Evolutionary conservation across 140 eudicot genomes (phyloP), one percentile per base, ranked within the genome.

Genomic region (Oenanthe javanica): DNA sequence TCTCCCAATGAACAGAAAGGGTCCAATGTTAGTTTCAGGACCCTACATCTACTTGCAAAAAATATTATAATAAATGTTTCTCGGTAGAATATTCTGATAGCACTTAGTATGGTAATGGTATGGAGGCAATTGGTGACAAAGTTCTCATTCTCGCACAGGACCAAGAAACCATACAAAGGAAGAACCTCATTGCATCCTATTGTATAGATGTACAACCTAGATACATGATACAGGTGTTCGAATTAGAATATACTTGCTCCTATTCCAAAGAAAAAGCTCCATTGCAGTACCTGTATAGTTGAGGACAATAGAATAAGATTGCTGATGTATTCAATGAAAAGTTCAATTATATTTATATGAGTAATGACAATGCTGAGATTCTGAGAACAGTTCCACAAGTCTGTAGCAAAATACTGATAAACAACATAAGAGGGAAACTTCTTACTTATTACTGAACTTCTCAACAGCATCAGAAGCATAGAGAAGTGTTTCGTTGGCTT

Each of bases 381-480:
- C 21, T 27, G 42, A 36, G 13, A 69, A 69, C 9, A 31, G 5
- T 13, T 63, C 16, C 70, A 63, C 1, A 4, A 63, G 40, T 23
- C 40, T 1, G 10, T 27, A 4, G 46, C 10, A 31, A 0, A 69
- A 4, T 69, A 69, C 46, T 69, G 43, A n/a, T 25, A 75, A 48
- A 75, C 78, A 47, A 55, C 15, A 50, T 19, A 19, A 48, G 64
- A 47, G n/a, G 70, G 57, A 50, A 59, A 71, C 1, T 6, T 18
- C 19, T 61, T 88, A 95, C 99, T 97, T 90, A 89, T 90, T 90
- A 77, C 97, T 95, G 80, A 95, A 95, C 82, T 90, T 92, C 86
- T 95, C 97, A 50, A 89, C 87, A 23, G 97, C 97, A 77, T 95
- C 99, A 49, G 97, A 87, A 50, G 99, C 99, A 76, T 92, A 95